Evolutionary conservation across 2,329 filamentous ascomycete genomes (phyloP).

Genomic region (Dactylellina cionopaga): DNA sequence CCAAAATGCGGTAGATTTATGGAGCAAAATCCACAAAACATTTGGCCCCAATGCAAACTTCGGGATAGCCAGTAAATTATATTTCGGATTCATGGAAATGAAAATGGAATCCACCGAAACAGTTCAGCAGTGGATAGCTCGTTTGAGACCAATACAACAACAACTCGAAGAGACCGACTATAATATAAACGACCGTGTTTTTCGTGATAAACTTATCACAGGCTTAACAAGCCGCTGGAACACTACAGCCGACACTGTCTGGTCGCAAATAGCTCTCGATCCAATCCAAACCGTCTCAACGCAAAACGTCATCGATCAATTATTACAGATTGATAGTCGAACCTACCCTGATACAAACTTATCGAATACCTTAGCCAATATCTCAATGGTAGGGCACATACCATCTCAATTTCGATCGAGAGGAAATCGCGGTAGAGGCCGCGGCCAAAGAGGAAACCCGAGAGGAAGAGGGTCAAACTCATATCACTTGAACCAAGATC

Average conservation of each 20-base stretch:
- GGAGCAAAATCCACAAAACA: neutral
- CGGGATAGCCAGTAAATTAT: neutral
- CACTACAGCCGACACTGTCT: neutral
- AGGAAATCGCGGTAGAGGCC: no score
- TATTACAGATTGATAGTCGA: neutral
- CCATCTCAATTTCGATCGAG: no score
- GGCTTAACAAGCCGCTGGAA: neutral
- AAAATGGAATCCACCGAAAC: neutral
- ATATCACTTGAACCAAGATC: no score
- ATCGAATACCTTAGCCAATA: neutral
- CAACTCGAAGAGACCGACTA: neutral
- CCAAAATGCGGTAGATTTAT: neutral
- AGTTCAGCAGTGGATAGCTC: neutral
- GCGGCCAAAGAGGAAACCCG: no score
- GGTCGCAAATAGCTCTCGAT: neutral
- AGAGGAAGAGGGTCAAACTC: no score
- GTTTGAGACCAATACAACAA: neutral
- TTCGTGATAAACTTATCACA: neutral
- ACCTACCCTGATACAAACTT: neutral
- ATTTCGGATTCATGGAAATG: neutral
- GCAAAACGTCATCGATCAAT: neutral
- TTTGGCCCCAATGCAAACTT: neutral
- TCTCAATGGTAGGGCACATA: no score
- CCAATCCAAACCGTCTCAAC: neutral
- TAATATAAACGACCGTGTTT: neutral